A percentile compares a stretch with the other conserved stretches of the same genome.
Conservation (phyloP, 2,329 filamentous ascomycete species). For the Colletotrichum sansevieriae region DNA sequence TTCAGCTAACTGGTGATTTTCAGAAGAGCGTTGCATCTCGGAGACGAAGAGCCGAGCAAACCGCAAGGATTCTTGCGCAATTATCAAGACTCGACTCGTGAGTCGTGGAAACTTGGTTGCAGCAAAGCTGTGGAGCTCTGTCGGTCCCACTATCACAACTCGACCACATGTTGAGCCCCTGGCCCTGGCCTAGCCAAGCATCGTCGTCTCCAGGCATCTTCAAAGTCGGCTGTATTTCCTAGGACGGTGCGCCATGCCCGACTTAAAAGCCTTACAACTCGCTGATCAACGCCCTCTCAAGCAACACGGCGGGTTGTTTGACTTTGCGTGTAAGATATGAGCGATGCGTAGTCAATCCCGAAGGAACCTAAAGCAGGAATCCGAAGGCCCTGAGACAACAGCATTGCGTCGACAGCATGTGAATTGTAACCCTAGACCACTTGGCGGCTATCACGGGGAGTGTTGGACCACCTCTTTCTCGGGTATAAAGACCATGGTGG, state of each 20-base stretch:
- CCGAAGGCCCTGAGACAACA: background rate
- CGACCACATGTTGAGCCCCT: slow-evolving; percentile 16
- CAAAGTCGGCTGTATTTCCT: background rate
- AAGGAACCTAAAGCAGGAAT: slow-evolving; percentile 19
- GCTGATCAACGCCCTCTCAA: background rate
- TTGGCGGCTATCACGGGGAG: background rate
- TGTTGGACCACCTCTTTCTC: background rate
- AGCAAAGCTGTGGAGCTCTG: slow-evolving; percentile 2
- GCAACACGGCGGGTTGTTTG: background rate
- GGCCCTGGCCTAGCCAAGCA: slow-evolving; percentile 26
- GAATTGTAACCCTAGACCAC: slow-evolving; percentile 2
- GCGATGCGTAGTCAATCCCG: slow-evolving; percentile 18
- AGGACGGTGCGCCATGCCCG: background rate
- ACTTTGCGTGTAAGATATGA: slow-evolving; percentile 28
- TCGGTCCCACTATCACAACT: slow-evolving; percentile 12
- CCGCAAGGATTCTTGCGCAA: slow-evolving; percentile 11
- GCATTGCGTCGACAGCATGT: slow-evolving; percentile 19
- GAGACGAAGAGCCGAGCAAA: background rate
- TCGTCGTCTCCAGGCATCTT: background rate
- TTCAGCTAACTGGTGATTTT: too few species aligned
- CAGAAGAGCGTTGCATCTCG: too few species aligned
- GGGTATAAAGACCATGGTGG: slow-evolving; percentile 25
- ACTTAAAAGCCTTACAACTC: background rate
- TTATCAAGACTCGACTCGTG: slow-evolving; percentile 12
- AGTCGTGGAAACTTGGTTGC: slow-evolving; percentile 11